Percentiles rank a stretch among this genome's conserved stretches.
Conservation (phyloP, 2,329 filamentous ascomycete species). For the Harringtonia lauricola region DNA sequence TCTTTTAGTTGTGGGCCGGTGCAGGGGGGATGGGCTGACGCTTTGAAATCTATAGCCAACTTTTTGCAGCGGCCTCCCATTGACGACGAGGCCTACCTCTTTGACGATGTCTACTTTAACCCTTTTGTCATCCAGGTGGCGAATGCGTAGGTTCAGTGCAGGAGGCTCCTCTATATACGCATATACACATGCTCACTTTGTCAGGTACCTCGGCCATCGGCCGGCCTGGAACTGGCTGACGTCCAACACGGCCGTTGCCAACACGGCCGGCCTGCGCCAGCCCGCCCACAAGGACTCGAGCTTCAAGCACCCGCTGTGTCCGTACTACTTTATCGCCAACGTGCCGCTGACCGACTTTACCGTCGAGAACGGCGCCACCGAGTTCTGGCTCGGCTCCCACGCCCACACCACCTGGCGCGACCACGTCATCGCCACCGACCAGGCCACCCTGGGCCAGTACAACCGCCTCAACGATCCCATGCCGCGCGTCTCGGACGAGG, state of each 20-base stretch:
- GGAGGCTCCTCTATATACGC: too few relatives aligned
- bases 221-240: slow-evolving; percentile 29
- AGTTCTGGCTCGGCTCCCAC: slow-evolving; percentile 30
- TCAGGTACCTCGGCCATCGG: slow-evolving; percentile 26
- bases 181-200: too few relatives aligned
- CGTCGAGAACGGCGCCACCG: slow-evolving; percentile 22
- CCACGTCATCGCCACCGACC: slow-evolving; percentile 17
- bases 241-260: slow-evolving; percentile 25
- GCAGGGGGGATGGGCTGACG: too few relatives aligned
- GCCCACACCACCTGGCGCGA: slow-evolving; percentile 19
- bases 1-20: too few relatives aligned
- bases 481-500: slow-evolving; percentile 1
- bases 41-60: too few relatives aligned
- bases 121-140: slow-evolving; percentile 26
- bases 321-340: slow-evolving; percentile 28
- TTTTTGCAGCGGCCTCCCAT: slow-evolving; percentile 26
- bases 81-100: slow-evolving; percentile 18
- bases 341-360: slow-evolving; percentile 24
- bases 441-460: not conserved
- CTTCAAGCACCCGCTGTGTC: slow-evolving; percentile 23
- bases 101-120: slow-evolving; percentile 29
- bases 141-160: too few relatives aligned
- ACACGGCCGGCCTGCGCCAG: slow-evolving; percentile 24
- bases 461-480: slow-evolving; percentile 3
- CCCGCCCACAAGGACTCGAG: slow-evolving; percentile 26